Evolutionary conservation across 441 rosid species (phyloP).

Genomic region (Melastoma candidum): DNA sequence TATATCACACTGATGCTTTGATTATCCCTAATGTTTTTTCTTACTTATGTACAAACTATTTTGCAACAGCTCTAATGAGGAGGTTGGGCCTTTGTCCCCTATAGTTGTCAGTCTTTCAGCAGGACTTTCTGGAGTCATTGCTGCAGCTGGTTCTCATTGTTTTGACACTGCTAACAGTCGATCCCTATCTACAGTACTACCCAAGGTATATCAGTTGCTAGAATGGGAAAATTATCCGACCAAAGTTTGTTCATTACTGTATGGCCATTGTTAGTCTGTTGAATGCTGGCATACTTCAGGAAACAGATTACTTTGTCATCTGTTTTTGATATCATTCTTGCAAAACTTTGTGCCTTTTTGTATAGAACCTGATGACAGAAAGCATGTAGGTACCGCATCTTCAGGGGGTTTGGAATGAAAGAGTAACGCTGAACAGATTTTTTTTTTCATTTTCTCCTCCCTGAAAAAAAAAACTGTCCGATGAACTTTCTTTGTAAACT

Average conservation of each 20-base stretch:
- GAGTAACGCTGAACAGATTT: too few species aligned
- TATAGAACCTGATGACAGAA: background rate
- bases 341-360: background rate
- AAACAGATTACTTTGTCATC: constrained; percentile 1
- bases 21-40: too few species aligned
- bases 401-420: background rate
- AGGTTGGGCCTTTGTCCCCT: constrained; percentile 68
- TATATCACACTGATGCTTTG: background rate
- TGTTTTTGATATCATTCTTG: background rate
- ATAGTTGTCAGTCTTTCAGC: constrained; percentile 63
- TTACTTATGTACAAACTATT: background rate
- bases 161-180: constrained; percentile 85
- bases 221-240: too few species aligned
- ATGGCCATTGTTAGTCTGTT: too few species aligned
- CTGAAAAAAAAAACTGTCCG: too few species aligned
- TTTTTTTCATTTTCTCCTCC: too few species aligned
- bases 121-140: constrained; percentile 79
- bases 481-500: too few species aligned
- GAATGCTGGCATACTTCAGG: background rate
- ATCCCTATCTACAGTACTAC: constrained; percentile 68
- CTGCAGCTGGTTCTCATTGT: constrained; percentile 92
- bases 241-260: too few species aligned
- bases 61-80: constrained; percentile 52
- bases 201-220: constrained; percentile 38
- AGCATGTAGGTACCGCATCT: background rate